phyloP scores from a whole-genome alignment of 495 filamentous ascomycete genomes.

The Xylaria telfairii region DNA sequence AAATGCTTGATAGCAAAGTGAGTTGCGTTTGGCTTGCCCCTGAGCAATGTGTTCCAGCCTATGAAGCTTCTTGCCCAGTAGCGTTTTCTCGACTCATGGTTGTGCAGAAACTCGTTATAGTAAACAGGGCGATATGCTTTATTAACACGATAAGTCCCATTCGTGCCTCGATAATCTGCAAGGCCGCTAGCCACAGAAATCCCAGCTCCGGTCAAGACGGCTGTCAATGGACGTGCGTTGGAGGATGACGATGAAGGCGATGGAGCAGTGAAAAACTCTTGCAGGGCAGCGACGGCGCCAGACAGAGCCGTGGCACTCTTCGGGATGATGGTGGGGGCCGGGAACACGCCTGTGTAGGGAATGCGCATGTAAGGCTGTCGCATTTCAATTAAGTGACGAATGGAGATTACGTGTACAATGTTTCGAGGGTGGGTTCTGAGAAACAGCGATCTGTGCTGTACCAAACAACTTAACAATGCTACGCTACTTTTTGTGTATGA shows the following conservation, averaged over 20 bases:
- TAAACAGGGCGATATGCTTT: constrained; percentile 90
- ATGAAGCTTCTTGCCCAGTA: constrained; percentile 97
- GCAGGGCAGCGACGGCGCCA: constrained; percentile 78
- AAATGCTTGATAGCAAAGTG: constrained; percentile 79
- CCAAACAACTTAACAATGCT: background rate
- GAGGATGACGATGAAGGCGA: constrained; percentile 43
- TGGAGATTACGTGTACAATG: constrained; percentile 12
- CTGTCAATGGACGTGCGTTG: constrained; percentile 53
- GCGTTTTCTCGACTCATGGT: constrained; percentile 86
- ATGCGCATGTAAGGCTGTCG: constrained; percentile 79
- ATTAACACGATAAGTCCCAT: constrained; percentile 92
- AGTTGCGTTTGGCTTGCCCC: constrained; percentile 77
- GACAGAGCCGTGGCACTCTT: constrained; percentile 67
- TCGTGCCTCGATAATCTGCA: constrained; percentile 87
- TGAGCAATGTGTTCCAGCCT: constrained; percentile 82
- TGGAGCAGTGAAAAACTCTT: constrained; percentile 66
- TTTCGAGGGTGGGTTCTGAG: background rate
- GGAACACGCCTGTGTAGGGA: constrained; percentile 85
- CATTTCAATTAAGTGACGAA: constrained; percentile 47
- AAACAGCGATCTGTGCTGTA: background rate
- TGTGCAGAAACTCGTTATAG: constrained; percentile 82
- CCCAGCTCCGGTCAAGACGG: constrained; percentile 90
- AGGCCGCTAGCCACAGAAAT: constrained; percentile 93
- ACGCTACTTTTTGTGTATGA: constrained; percentile 16
- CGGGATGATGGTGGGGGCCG: constrained; percentile 78